phyloP scores from a whole-genome alignment of 225 moss, liverwort and hornwort genomes.

The Neckera pumila region DNA sequence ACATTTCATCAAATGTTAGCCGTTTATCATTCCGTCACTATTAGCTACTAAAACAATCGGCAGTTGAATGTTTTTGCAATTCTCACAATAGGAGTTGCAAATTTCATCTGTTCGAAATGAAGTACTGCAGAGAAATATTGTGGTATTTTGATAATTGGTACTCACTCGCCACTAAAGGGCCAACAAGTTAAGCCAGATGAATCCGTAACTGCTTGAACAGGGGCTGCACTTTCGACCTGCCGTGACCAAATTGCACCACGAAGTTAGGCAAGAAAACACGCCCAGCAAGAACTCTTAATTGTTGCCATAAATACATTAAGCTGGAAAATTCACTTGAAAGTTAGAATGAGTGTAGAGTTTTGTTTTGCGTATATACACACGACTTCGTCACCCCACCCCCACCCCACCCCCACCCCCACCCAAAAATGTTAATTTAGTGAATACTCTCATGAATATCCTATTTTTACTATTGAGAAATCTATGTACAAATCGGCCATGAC shows the following conservation, averaged over 20 bases:
- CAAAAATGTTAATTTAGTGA: no score
- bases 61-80: neutral
- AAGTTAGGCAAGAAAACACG: neutral
- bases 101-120: no score
- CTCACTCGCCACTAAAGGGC: neutral
- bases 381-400: no score
- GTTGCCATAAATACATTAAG: neutral
- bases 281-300: neutral
- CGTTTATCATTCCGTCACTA: neutral
- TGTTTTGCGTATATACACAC: neutral
- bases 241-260: neutral
- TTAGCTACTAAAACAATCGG: neutral
- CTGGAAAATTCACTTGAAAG: neutral
- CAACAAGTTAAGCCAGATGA: neutral
- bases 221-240: neutral
- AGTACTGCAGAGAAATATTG: neutral
- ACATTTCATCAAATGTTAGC: neutral
- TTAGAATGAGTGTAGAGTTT: neutral
- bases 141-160: neutral
- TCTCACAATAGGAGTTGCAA: neutral
- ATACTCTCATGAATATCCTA: no score
- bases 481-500: neutral
- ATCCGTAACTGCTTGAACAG: neutral
- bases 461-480: neutral
- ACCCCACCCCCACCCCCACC: no score